These are phyloP conservation scores for Fusarium austroafricanum DNA, from an alignment of 2,329 filamentous ascomycete genomes.

Conservation along the genomic window DNA sequence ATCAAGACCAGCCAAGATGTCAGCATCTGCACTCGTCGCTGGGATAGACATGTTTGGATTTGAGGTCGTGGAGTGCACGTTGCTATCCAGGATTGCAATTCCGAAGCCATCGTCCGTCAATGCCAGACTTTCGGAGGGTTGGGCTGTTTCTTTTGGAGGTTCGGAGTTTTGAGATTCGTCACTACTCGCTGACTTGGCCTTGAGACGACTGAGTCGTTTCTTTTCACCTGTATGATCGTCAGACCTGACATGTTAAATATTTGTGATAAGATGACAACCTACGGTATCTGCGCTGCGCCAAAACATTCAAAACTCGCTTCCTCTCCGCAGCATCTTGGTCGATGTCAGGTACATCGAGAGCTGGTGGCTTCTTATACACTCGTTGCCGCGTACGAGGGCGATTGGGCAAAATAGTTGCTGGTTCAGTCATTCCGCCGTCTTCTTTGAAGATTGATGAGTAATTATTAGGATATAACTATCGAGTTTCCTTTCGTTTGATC, in stretches of 20 bases:
- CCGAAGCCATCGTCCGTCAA: constrained; percentile 20
- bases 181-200: constrained; percentile 26
- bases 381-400: constrained; percentile 55
- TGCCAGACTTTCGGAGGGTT: background rate
- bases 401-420: constrained; percentile 4
- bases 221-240: constrained; percentile 47
- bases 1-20: constrained; percentile 39
- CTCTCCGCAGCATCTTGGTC: constrained; percentile 64
- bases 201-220: constrained; percentile 48
- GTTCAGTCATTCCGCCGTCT: constrained; percentile 16
- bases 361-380: constrained; percentile 54
- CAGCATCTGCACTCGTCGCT: constrained; percentile 13
- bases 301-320: constrained; percentile 64
- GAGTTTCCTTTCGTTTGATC: no score
- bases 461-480: background rate
- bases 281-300: constrained; percentile 67
- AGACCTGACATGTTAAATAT: background rate
- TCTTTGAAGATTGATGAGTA: no score
- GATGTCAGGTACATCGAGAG: constrained; percentile 59
- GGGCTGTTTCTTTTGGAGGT: background rate
- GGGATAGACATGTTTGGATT: constrained; percentile 3
- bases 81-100: background rate
- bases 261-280: constrained; percentile 6
- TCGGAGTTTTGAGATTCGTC: constrained; percentile 5
- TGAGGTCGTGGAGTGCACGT: background rate